Evolutionary conservation across 169 alveolate genomes (phyloP).

Genomic region (Pseudocohnilembus persalinus): DNA sequence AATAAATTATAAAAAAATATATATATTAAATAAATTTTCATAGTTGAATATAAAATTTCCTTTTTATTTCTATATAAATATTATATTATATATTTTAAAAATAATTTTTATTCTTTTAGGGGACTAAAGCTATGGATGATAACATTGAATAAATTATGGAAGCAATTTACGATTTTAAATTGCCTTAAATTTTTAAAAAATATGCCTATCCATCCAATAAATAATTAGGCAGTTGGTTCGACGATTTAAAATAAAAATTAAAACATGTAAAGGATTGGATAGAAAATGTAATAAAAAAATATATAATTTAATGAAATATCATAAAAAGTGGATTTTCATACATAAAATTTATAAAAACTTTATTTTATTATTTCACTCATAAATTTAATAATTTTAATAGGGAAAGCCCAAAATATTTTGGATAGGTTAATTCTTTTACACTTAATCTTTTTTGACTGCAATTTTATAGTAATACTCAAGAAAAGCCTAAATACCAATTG

Average conservation of each 20-base stretch:
- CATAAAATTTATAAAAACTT: too few species aligned
- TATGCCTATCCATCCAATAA: not conserved
- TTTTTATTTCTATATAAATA: too few species aligned
- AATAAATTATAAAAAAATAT: too few species aligned
- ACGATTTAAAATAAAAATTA: not conserved
- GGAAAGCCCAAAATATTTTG: not conserved
- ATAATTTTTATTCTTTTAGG: not conserved
- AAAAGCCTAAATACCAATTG: not conserved
- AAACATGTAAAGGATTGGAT: not conserved
- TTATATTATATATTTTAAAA: too few species aligned
- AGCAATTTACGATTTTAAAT: not conserved
- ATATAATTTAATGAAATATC: too few species aligned
- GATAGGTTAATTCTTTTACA: not conserved
- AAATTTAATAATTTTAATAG: not conserved
- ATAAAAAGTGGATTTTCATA: too few species aligned
- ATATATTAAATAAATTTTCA: too few species aligned
- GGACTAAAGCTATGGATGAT: not conserved
- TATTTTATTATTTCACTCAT: too few species aligned
- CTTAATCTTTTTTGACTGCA: not conserved
- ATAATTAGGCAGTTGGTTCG: not conserved
- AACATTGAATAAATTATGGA: not conserved
- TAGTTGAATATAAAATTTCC: too few species aligned
- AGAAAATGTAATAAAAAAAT: not conserved
- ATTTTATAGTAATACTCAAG: not conserved
- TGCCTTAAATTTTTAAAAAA: not conserved